Base-by-base conservation (phyloP, 1,284 basidiomycete species). In the Vanrija sp. region DNA sequence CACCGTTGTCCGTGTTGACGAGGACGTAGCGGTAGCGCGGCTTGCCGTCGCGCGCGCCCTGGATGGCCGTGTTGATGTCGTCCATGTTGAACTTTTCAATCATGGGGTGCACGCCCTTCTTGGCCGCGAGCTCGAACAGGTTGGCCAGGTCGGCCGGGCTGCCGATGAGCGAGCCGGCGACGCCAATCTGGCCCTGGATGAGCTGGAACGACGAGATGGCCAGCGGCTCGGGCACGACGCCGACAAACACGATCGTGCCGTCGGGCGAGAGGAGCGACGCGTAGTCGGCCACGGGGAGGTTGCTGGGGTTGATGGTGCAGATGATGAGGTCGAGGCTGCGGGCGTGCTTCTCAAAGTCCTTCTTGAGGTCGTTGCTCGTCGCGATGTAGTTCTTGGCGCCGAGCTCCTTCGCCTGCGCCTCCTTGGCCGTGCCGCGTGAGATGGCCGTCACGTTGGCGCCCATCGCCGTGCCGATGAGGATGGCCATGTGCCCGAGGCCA, bases 381-480 rank as follows among this genome's bases (percentile, higher is more conserved):
- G 67, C 70, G 44, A 78, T 68, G 60, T 77, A 75, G 35, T 66
- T 63, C 18, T 51, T 53, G 1, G 75, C 79, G 16, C 80, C 79
- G 64, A 81, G 73, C 64, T 78, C 76, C 59, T 73, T 64, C 1
- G 79, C 79, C 56, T 80, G 78, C 20, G 73, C 73, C 48, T 69
- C 64, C 69, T 81, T 81, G 47, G 56, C 60, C 23, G 72, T 67
- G 2, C 73, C 73, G 66, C 79, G 79, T 6, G 73, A 77, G 68
- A 81, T 83, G 9, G 79, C 84, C 12, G 80, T 80, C 9, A 85
- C 81, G 35, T 84, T 79, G 2, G 82, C 81, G 4, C 82, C 83
- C 47, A 84, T 69, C 3, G 83, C 82, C 44, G 78, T 77, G 19
- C 82, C 82, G 38, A 59, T 47, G 51, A 65, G 50, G 44, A 71